These are phyloP conservation scores for Gamarada debralockiae DNA, from an alignment of 495 filamentous ascomycete species.

Conservation along the genomic window DNA sequence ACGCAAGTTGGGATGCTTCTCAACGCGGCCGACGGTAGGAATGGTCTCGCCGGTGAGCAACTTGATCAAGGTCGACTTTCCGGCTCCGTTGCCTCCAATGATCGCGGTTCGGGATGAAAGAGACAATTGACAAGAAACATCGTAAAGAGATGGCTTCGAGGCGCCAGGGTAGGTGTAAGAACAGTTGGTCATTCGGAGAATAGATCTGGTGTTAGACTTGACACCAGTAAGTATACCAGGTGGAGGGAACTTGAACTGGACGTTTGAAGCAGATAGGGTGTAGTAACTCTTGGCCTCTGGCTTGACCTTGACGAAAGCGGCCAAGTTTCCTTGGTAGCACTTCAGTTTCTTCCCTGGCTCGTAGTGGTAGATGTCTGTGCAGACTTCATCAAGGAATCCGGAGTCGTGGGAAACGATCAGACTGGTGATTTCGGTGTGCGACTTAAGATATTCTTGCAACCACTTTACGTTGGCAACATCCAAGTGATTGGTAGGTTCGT, in stretches of 20 bases:
- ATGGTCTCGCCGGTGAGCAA: slow-evolving; percentile 93
- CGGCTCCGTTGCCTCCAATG: slow-evolving; percentile 95
- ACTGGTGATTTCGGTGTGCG: slow-evolving; percentile 93
- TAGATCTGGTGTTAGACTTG: slow-evolving; percentile 88
- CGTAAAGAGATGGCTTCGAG: slow-evolving; percentile 77
- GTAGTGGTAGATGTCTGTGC: slow-evolving; percentile 99
- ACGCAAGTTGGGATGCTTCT: slow-evolving; percentile 98
- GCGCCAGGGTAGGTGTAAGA: slow-evolving; percentile 88
- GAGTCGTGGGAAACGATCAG: slow-evolving; percentile 99
- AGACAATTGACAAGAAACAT: slow-evolving; percentile 80
- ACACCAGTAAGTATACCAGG: slow-evolving; percentile 93
- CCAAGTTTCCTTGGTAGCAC: slow-evolving; percentile 91
- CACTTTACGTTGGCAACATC: slow-evolving; percentile 96
- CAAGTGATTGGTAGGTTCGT: slow-evolving; percentile 98
- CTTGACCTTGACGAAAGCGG: slow-evolving; percentile 83
- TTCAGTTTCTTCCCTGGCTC: slow-evolving; percentile 91
- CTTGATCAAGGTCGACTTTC: slow-evolving; percentile 98
- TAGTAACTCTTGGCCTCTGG: slow-evolving; percentile 99
- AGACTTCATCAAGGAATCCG: slow-evolving; percentile 92
- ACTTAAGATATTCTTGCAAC: slow-evolving; percentile 92
- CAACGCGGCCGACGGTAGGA: slow-evolving; percentile 81
- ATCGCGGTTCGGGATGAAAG: slow-evolving; percentile 93
- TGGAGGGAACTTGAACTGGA: slow-evolving; percentile 96
- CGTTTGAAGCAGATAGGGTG: slow-evolving; percentile 83
- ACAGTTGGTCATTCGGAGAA: slow-evolving; percentile 90